Conservation (phyloP, 2,329 filamentous ascomycete genomes). For the Mycosphaerella sp. region DNA sequence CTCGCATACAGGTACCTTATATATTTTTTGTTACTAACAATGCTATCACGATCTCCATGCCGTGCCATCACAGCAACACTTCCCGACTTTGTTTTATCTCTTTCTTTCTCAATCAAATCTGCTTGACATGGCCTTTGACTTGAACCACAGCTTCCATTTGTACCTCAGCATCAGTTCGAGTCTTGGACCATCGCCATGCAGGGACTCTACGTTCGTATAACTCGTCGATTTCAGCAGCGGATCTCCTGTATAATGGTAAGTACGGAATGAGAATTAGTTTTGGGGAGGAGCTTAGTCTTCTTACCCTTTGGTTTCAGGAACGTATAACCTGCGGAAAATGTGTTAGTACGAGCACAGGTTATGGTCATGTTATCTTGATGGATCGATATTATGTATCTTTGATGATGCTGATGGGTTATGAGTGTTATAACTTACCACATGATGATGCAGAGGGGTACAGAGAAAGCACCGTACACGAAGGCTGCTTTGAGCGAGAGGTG, state of each 20-base stretch:
- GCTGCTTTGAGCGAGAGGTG: constrained; percentile 2
- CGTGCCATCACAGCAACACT: too few species aligned
- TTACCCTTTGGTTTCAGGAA: constrained; percentile 8
- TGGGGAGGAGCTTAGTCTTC: too few species aligned
- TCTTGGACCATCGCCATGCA: constrained; percentile 5
- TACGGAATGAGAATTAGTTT: too few species aligned
- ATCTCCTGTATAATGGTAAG: too few species aligned
- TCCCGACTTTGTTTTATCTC: too few species aligned
- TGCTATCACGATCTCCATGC: too few species aligned
- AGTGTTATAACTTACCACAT: background rate
- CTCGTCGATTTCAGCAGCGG: constrained; percentile 8
- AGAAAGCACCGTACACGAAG: constrained; percentile 7
- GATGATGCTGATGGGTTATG: too few species aligned
- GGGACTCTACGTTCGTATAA: constrained; percentile 5
- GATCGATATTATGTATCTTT: too few species aligned
- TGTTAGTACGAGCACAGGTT: too few species aligned
- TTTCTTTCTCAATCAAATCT: background rate
- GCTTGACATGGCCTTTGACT: constrained; percentile 6
- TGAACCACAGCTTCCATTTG: constrained; percentile 9
- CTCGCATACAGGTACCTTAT: too few species aligned
- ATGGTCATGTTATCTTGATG: too few species aligned
- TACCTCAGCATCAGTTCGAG: constrained; percentile 1
- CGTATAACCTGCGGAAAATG: background rate
- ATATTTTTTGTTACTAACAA: too few species aligned
- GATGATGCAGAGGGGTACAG: constrained; percentile 6